Evolutionary conservation across 2,329 filamentous ascomycete species (phyloP).

Genomic region (Colletotrichum nymphaeae): DNA sequence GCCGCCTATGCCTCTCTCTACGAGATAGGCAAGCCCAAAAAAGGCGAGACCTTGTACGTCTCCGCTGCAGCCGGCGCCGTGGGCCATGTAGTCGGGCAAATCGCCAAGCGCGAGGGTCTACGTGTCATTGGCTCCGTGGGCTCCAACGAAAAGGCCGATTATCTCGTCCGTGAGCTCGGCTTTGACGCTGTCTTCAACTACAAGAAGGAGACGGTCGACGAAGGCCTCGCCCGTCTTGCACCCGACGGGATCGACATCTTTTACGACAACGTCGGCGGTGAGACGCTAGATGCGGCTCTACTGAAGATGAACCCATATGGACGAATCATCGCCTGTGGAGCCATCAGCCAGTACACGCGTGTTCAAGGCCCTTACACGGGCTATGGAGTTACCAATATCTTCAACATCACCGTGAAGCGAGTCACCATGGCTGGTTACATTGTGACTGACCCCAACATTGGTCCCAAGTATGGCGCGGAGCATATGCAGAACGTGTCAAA

Average conservation of each 20-base stretch:
- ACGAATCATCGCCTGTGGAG: slow-evolving; percentile 71
- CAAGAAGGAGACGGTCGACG: slow-evolving; percentile 76
- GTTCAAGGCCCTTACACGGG: slow-evolving; percentile 53
- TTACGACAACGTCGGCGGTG: slow-evolving; percentile 84
- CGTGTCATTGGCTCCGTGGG: slow-evolving; percentile 81
- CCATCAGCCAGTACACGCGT: slow-evolving; percentile 81
- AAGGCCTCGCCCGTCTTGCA: slow-evolving; percentile 74
- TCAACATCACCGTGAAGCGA: slow-evolving; percentile 72
- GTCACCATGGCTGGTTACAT: slow-evolving; percentile 82
- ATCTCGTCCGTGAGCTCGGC: slow-evolving; percentile 74
- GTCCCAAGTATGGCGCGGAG: slow-evolving; percentile 73
- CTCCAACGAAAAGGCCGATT: slow-evolving; percentile 80
- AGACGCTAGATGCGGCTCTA: slow-evolving; percentile 71
- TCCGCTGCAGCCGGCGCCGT: slow-evolving; percentile 81
- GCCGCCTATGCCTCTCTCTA: slow-evolving; percentile 82
- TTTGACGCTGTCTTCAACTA: slow-evolving; percentile 87
- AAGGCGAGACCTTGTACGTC: slow-evolving; percentile 83
- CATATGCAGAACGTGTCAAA: slow-evolving; percentile 80
- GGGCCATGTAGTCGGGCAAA: slow-evolving; percentile 79
- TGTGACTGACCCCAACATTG: slow-evolving; percentile 74
- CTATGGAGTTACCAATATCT: slow-evolving; percentile 75
- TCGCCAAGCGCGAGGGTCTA: slow-evolving; percentile 81
- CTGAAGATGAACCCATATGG: slow-evolving; percentile 68
- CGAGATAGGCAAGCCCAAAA: slow-evolving; percentile 79
- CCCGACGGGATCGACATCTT: slow-evolving; percentile 83